Percentiles rank a stretch among this genome's conserved stretches.
phyloP scores from a whole-genome alignment of 495 filamentous ascomycete species.

The Cryomyces minteri region DNA sequence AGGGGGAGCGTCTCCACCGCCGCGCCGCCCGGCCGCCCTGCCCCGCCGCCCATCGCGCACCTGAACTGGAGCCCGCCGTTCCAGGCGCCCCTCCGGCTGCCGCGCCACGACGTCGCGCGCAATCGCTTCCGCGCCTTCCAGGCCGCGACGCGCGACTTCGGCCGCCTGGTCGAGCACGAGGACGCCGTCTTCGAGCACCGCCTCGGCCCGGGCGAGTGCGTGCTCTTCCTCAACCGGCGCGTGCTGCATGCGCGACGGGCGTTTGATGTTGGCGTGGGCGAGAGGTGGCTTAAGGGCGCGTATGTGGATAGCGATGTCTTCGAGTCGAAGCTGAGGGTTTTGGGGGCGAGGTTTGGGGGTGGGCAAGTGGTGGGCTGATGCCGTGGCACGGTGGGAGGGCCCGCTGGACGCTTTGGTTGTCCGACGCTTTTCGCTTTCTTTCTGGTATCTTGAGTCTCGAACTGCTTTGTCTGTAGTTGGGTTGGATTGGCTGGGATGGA shows the following conservation, averaged over 20 bases:
- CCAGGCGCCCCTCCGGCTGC: slow-evolving; percentile 6
- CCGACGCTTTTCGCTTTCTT: too few species aligned
- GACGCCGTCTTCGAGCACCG: slow-evolving; percentile 45
- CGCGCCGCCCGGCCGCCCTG: too few species aligned
- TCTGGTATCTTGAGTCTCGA: too few species aligned
- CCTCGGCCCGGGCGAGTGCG: slow-evolving; percentile 61
- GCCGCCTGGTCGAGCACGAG: slow-evolving; percentile 24
- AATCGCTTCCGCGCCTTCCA: slow-evolving; percentile 3
- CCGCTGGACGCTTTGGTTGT: too few species aligned
- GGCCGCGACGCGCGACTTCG: slow-evolving; percentile 27
- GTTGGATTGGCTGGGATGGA: too few species aligned
- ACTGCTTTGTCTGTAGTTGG: too few species aligned
- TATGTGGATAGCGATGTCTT: slow-evolving; percentile 64
- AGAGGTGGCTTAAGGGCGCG: slow-evolving; percentile 67
- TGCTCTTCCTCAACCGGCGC: slow-evolving; percentile 70
- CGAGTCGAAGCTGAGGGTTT: slow-evolving; percentile 28
- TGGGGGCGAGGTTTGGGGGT: slow-evolving; percentile 12
- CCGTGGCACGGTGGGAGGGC: too few species aligned
- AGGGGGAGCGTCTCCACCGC: too few species aligned
- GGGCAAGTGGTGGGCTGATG: not conserved
- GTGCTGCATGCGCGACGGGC: slow-evolving; percentile 57
- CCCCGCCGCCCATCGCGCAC: slow-evolving; percentile 1
- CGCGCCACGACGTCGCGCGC: not conserved
- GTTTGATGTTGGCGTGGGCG: slow-evolving; percentile 43
- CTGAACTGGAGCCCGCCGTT: slow-evolving; percentile 15